A percentile compares a stretch with the other conserved stretches of the same genome.
phyloP scores from a whole-genome alignment of 306 rosid genomes.

The Begonia loranthoides region DNA sequence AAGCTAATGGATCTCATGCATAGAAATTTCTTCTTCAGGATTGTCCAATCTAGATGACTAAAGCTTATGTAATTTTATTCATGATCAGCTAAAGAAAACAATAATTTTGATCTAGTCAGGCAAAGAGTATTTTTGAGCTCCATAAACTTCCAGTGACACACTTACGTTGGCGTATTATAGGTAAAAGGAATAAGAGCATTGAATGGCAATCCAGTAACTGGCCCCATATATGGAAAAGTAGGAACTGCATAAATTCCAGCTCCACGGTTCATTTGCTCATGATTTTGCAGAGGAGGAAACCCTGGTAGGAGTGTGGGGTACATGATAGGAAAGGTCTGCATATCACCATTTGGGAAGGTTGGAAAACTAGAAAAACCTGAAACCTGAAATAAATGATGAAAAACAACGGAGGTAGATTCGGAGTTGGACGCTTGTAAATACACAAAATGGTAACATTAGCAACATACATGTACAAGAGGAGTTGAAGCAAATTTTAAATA shows the following conservation, averaged over 20 bases:
- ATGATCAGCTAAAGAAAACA: too few relatives aligned
- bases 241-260: constrained; percentile 93
- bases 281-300: constrained; percentile 29
- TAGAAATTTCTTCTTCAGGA: too few relatives aligned
- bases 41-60: too few relatives aligned
- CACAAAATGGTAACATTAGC: too few relatives aligned
- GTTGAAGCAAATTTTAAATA: too few relatives aligned
- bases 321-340: constrained; percentile 59
- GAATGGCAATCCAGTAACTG: constrained; percentile 48
- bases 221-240: constrained; percentile 40
- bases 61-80: too few relatives aligned
- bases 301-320: constrained; percentile 62
- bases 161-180: constrained; percentile 76
- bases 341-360: constrained; percentile 31
- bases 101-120: too few relatives aligned
- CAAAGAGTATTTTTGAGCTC: not conserved
- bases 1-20: too few relatives aligned
- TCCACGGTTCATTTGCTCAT: constrained; percentile 56
- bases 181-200: constrained; percentile 71
- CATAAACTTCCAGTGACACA: constrained; percentile 3
- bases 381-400: constrained; percentile 31
- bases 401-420: not conserved
- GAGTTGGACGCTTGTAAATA: too few relatives aligned
- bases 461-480: too few relatives aligned
- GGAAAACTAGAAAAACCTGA: constrained; percentile 29